Base-by-base conservation (phyloP, 2,329 filamentous ascomycete genomes). In the Pyrenochaeta sp. region DNA sequence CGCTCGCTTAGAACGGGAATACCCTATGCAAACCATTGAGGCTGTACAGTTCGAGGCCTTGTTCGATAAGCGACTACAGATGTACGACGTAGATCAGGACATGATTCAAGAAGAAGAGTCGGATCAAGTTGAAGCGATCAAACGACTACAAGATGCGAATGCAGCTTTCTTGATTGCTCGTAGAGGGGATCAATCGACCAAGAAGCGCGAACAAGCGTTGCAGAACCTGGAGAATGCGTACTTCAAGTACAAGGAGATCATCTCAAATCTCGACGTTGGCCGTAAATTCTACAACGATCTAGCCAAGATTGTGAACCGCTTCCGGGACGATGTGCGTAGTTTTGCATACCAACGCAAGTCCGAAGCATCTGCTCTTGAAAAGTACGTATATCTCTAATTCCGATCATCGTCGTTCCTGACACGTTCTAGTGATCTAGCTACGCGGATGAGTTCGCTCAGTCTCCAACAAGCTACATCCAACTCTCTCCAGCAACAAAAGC, bases 221-320 rank as follows among this genome's bases (percentile, higher is more conserved):
- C 94, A 99, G 71, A 85, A 82, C 50, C 77, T 99, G 7, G 93
- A 97, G 69, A 91, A 89, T 53, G 93, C 90, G 1, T 97, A 96
- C 68, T 85, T 91, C 71, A 95, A 93, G 73, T 97, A 97, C 77
- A 96, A 96, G 73, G 93, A 99, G 69, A 90, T 97, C 43, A 85
- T 96, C 44, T 89, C 84, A 54, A 96, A 97, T 65, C 80, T 96
- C 3, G 93, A 97, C 55, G 89, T 88, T 0, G 94, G 90, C 1
- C 81, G 93, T 39, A 96, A 94, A 68, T 99, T 99, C 68, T 99
- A 97, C 76, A 99, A 99, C 58, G 92, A 97, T 64, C 80, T 99
- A 4, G 89, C 88, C 32, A 89, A 88, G 71, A 91, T 97, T 51
- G 89, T 96, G 1, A 87, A 85, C 24, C 80, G 86, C 7, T 97